phyloP scores from a whole-genome alignment of 1,284 basidiomycete species.

The Pseudozyma thailandica region DNA sequence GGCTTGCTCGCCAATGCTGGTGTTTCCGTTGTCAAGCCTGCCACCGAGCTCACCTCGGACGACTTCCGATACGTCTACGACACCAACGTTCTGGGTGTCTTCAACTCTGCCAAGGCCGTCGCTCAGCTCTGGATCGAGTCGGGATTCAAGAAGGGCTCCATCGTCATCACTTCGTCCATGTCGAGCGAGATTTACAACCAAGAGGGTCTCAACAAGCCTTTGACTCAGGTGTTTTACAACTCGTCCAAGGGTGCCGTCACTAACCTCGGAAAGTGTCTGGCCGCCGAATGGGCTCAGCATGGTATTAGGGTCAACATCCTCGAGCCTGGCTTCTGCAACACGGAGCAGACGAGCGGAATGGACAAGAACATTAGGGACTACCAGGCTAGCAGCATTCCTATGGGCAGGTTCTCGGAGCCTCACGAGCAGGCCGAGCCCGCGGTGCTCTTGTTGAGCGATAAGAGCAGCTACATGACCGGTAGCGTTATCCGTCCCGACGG shows the following conservation, averaged over 20 bases:
- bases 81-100: conserved; percentile 68
- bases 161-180: conserved; percentile 67
- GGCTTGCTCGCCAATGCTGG: conserved; percentile 66
- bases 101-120: conserved; percentile 66
- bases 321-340: conserved; percentile 67
- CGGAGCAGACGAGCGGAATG: conserved; percentile 68
- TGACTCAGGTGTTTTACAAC: conserved; percentile 68
- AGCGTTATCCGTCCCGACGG: conserved; percentile 61
- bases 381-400: conserved; percentile 65
- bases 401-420: conserved; percentile 67
- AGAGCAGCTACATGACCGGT: conserved; percentile 65
- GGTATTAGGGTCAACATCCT: conserved; percentile 67
- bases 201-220: conserved; percentile 60
- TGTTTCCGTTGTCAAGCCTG: conserved; percentile 67
- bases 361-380: conserved; percentile 65
- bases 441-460: conserved; percentile 63
- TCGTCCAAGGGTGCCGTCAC: conserved; percentile 67
- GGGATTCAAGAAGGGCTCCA: conserved; percentile 66
- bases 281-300: conserved; percentile 66
- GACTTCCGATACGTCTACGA: conserved; percentile 68
- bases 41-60: conserved; percentile 65
- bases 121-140: conserved; percentile 67
- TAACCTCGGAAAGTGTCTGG: conserved; percentile 68
- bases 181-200: conserved; percentile 68
- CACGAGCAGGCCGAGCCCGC: conserved; percentile 66